A percentile compares a stretch with the other conserved stretches of the same genome.
These are phyloP conservation scores for Neoscytalidium dimidiatum DNA, from an alignment of 2,329 filamentous ascomycete genomes.

Conservation along the genomic window DNA sequence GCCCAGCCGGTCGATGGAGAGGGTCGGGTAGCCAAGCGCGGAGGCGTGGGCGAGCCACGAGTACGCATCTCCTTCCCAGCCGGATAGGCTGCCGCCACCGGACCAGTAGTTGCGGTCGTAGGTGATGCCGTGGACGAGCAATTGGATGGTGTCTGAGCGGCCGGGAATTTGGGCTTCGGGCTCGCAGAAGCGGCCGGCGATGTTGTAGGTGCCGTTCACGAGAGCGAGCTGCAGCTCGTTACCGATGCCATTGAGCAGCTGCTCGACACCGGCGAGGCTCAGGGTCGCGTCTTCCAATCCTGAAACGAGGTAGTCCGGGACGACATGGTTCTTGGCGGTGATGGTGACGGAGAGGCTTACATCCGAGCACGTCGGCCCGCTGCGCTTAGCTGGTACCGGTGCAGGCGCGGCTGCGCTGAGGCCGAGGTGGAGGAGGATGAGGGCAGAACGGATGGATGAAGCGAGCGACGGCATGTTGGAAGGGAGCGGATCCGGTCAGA, in stretches of 20 bases:
- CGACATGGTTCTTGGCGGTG: background rate
- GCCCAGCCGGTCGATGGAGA: slow-evolving; percentile 47
- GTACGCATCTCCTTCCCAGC: slow-evolving; percentile 25
- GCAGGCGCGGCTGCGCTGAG: background rate
- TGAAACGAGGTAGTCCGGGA: background rate
- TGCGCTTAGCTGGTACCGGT: background rate
- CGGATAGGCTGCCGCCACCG: slow-evolving; percentile 31
- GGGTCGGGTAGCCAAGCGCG: slow-evolving; percentile 39
- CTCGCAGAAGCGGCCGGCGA: slow-evolving; percentile 11
- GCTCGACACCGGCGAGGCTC: background rate
- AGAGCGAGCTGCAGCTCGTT: slow-evolving; percentile 1
- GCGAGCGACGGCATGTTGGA: slow-evolving; percentile 7
- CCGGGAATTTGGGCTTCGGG: background rate
- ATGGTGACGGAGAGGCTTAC: background rate
- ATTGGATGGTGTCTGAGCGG: slow-evolving; percentile 27
- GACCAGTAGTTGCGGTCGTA: slow-evolving; percentile 43
- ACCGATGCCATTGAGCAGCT: slow-evolving; percentile 1
- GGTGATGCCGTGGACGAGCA: slow-evolving; percentile 45
- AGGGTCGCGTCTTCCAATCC: background rate
- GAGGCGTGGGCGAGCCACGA: slow-evolving; percentile 45
- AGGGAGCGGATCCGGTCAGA: background rate
- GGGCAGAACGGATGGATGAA: background rate
- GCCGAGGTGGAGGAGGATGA: background rate
- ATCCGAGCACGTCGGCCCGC: background rate
- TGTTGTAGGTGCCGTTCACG: slow-evolving; percentile 9